A percentile compares a stretch with the other conserved stretches of the same genome.
Evolutionary conservation across 768 basidiomycete species (phyloP).

Genomic region (Mycena crocata): DNA sequence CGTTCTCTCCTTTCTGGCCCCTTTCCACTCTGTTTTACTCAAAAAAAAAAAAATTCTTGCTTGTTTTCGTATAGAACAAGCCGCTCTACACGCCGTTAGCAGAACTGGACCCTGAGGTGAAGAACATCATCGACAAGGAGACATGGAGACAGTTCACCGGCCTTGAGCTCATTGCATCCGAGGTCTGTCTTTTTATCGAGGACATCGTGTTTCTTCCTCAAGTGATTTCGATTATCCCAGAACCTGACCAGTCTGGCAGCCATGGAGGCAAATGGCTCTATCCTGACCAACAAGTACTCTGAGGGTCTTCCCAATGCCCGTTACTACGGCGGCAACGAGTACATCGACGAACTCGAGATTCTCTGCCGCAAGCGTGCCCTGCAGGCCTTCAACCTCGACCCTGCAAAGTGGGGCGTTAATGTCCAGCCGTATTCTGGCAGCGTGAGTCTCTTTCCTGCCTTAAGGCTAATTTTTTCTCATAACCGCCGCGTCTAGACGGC

Average conservation of each 20-base stretch:
- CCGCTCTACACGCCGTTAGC: conserved; percentile 88
- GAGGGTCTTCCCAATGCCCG: conserved; percentile 98
- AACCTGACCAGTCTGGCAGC: conserved; percentile 96
- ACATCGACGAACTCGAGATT: conserved; percentile 94
- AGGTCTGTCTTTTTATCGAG: conserved; percentile 63
- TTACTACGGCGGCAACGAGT: conserved; percentile 98
- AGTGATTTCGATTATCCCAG: too few relatives aligned
- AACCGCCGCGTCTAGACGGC: conserved; percentile 70
- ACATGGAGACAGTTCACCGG: conserved; percentile 98
- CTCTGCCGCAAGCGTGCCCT: conserved; percentile 97
- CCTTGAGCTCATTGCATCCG: conserved; percentile 98
- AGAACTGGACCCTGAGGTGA: conserved; percentile 93
- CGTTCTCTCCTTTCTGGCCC: conserved; percentile 40
- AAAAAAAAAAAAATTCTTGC: too few relatives aligned
- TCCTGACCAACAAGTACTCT: conserved; percentile 99
- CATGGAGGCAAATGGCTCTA: conserved; percentile 99
- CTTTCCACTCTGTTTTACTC: conserved; percentile 4
- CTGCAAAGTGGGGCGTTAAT: conserved; percentile 95
- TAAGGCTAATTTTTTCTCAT: conserved; percentile 30
- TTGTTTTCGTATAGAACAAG: conserved; percentile 76
- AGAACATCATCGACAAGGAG: conserved; percentile 99
- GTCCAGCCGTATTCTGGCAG: conserved; percentile 98
- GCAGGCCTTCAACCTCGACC: conserved; percentile 95
- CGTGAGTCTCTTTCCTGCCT: conserved; percentile 57
- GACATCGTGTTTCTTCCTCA: conserved; percentile 18